phyloP scores from a whole-genome alignment of 2,329 filamentous ascomycete genomes.

The Bipolaris oryzae region DNA sequence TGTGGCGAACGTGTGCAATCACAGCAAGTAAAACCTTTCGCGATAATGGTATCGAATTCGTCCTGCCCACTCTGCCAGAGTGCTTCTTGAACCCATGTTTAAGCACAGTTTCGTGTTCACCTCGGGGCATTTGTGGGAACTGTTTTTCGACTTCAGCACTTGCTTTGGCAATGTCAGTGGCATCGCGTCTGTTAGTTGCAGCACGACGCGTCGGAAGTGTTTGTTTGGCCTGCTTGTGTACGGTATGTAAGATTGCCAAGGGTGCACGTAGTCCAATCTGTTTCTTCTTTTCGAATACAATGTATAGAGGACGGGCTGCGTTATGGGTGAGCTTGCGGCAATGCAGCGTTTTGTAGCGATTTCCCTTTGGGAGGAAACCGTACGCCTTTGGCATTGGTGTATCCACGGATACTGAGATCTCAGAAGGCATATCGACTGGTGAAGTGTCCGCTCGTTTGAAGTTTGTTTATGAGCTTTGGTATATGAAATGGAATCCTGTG shows the following conservation, averaged over 20 bases:
- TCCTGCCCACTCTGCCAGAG: constrained; percentile 57
- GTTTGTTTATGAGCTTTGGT: not conserved
- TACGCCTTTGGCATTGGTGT: constrained; percentile 39
- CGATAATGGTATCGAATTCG: constrained; percentile 46
- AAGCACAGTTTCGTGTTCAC: constrained; percentile 46
- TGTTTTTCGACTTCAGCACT: constrained; percentile 42
- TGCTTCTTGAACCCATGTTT: constrained; percentile 54
- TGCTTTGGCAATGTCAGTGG: constrained; percentile 25
- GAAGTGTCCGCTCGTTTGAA: not conserved
- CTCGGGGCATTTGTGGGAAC: constrained; percentile 52
- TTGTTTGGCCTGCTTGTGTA: constrained; percentile 47
- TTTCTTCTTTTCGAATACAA: constrained; percentile 37
- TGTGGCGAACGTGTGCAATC: constrained; percentile 57
- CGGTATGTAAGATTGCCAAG: constrained; percentile 44
- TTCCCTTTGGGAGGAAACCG: constrained; percentile 43
- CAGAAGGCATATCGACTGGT: constrained; percentile 15
- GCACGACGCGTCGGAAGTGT: constrained; percentile 51
- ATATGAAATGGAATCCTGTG: not conserved
- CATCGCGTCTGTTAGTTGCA: constrained; percentile 46
- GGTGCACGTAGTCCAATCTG: constrained; percentile 54
- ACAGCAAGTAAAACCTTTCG: constrained; percentile 56
- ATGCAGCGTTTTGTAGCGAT: constrained; percentile 44
- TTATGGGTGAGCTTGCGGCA: constrained; percentile 41
- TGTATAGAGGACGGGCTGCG: constrained; percentile 33
- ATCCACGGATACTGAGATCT: constrained; percentile 29